These are phyloP conservation scores for Monoraphidium neglectum DNA, from an alignment of 139 green algal species.

Conservation along the genomic window DNA sequence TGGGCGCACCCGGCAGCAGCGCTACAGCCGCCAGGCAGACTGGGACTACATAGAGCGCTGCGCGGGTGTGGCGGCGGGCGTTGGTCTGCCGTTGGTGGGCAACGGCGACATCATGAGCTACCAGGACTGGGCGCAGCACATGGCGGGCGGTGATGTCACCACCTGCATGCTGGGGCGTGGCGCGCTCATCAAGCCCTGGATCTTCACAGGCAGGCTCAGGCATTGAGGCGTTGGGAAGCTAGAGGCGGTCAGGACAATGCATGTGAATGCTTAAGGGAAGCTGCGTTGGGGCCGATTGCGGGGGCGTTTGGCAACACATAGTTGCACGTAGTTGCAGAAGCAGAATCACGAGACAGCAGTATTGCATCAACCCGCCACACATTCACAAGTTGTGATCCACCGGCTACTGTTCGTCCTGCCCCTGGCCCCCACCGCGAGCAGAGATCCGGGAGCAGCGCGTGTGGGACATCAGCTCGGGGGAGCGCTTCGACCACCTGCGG, in stretches of 20 bases:
- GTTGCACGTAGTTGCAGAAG: too few relatives aligned
- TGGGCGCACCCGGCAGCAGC: constrained; percentile 91
- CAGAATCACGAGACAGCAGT: too few relatives aligned
- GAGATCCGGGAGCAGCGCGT: constrained; percentile 95
- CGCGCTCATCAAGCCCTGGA: constrained; percentile 98
- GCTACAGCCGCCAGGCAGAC: constrained; percentile 82
- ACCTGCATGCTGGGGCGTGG: constrained; percentile 91
- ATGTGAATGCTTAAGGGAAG: too few relatives aligned
- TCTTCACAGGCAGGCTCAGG: constrained; percentile 83
- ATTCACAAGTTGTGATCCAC: too few relatives aligned
- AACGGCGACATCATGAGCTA: constrained; percentile 92
- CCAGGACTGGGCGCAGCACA: constrained; percentile 76
- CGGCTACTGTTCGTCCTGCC: too few relatives aligned
- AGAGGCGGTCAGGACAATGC: too few relatives aligned
- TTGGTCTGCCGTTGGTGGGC: constrained; percentile 79
- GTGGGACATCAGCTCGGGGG: constrained; percentile 92
- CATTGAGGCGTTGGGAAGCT: too few relatives aligned
- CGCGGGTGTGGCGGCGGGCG: constrained; percentile 11
- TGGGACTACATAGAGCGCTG: constrained; percentile 73
- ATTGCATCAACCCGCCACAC: too few relatives aligned
- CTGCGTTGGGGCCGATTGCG: too few relatives aligned
- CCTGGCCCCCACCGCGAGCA: constrained; percentile 9
- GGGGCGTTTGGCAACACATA: too few relatives aligned
- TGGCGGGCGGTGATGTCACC: constrained; percentile 50
- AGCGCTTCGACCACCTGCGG: constrained; percentile 91